A percentile compares a stretch with the other conserved stretches of the same genome.
These are phyloP conservation scores for Cenococcum geophilum DNA, from an alignment of 495 filamentous ascomycete genomes.

Conservation along the genomic window DNA sequence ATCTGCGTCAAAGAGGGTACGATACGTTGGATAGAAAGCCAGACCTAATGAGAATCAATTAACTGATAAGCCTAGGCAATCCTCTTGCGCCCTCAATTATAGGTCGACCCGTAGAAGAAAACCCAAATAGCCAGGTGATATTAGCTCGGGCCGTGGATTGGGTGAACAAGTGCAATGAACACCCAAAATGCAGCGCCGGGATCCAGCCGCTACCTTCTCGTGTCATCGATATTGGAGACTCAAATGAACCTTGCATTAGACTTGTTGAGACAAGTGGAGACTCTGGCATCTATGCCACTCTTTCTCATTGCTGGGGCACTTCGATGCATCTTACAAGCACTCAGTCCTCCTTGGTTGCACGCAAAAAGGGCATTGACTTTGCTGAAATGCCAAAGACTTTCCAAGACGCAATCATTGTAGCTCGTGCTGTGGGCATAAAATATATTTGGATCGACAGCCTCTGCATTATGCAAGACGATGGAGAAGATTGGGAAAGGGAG, in stretches of 20 bases:
- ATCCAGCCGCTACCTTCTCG: background rate
- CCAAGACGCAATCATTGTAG: background rate
- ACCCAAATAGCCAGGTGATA: too few relatives aligned
- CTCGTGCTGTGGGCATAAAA: background rate
- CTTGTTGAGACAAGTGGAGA: too few relatives aligned
- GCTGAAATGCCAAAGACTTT: background rate
- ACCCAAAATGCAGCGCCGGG: too few relatives aligned
- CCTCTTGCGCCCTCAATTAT: too few relatives aligned
- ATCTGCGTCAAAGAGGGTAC: too few relatives aligned
- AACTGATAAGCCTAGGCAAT: too few relatives aligned
- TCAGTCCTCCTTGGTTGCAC: background rate
- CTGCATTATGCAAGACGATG: background rate
- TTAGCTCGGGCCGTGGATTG: too few relatives aligned
- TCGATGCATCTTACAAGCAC: background rate
- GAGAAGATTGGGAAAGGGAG: background rate
- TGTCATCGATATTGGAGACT: background rate
- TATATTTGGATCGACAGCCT: background rate
- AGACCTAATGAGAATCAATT: too few relatives aligned
- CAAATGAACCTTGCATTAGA: background rate
- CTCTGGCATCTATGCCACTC: background rate
- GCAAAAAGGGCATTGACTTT: constrained; percentile 1
- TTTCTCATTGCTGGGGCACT: constrained; percentile 1
- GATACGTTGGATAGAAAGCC: too few relatives aligned
- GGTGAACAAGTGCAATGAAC: too few relatives aligned
- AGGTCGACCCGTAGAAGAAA: too few relatives aligned